Percentiles rank a stretch among this genome's conserved stretches.
Evolutionary conservation across 2,329 filamentous ascomycete species (phyloP).

Genomic region (Cordyceps fumosorosea): DNA sequence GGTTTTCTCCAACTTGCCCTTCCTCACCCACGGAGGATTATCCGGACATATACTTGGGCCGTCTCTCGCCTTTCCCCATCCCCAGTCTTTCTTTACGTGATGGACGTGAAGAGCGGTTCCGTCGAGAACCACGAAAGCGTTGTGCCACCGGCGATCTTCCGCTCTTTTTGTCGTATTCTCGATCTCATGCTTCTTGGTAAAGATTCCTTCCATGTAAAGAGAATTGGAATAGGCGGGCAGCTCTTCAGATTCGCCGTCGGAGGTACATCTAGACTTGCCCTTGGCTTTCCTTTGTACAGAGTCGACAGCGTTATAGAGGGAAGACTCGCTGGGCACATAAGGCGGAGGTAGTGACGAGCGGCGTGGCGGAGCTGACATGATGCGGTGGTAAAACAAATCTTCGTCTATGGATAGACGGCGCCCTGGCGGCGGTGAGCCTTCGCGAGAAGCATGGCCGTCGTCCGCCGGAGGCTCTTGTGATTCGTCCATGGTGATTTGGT

Average conservation of each 20-base stretch:
- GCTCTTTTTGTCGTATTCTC: conserved; percentile 57
- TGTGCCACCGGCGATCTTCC: conserved; percentile 56
- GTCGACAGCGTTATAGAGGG: not conserved
- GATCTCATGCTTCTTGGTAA: conserved; percentile 60
- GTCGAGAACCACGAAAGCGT: conserved; percentile 56
- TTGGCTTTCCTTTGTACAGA: not conserved
- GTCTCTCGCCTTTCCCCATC: conserved; percentile 40
- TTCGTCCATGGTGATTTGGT: conserved; percentile 28
- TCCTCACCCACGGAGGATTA: conserved; percentile 45
- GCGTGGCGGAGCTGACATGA: conserved; percentile 39
- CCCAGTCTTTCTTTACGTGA: conserved; percentile 52
- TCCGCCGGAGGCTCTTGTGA: conserved; percentile 23
- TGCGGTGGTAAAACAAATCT: conserved; percentile 45
- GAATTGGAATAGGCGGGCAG: conserved; percentile 52
- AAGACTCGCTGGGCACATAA: conserved; percentile 29
- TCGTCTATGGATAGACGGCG: conserved; percentile 49
- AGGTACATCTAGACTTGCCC: not conserved
- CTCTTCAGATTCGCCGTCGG: conserved; percentile 33
- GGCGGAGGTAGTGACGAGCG: conserved; percentile 42
- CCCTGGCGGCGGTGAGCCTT: conserved; percentile 31
- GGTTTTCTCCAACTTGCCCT: conserved; percentile 52
- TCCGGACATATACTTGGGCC: conserved; percentile 44
- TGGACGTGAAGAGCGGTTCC: conserved; percentile 64
- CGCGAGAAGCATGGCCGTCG: conserved; percentile 24
- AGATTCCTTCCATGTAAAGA: conserved; percentile 49